phyloP scores from a whole-genome alignment of 345 rosid species.

The Conringia planisiliqua region DNA sequence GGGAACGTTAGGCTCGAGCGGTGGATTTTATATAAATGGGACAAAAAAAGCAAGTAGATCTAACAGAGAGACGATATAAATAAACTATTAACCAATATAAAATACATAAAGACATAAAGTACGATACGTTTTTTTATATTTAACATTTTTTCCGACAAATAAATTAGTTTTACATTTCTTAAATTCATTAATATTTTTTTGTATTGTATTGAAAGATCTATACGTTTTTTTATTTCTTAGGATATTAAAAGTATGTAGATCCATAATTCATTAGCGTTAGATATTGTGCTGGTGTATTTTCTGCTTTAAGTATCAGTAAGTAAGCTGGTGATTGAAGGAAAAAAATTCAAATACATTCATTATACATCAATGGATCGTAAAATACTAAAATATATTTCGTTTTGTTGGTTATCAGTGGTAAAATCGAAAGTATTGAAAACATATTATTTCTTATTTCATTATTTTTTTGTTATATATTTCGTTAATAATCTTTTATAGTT shows the following conservation, averaged over 20 bases:
- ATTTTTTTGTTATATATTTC: no score
- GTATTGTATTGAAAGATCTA: background rate
- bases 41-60: constrained; percentile 44
- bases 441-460: no score
- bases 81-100: background rate
- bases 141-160: background rate
- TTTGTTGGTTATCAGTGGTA: no score
- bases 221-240: background rate
- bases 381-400: no score
- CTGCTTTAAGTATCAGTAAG: no score
- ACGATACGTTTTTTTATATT: constrained; percentile 4
- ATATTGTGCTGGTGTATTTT: background rate
- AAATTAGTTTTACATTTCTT: background rate
- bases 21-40: constrained; percentile 36
- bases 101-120: background rate
- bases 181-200: background rate
- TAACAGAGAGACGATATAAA: constrained; percentile 26
- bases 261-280: background rate
- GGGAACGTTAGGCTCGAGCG: constrained; percentile 28
- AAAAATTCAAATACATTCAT: no score
- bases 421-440: no score
- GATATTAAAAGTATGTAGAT: background rate
- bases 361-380: no score
- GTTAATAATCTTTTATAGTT: no score
- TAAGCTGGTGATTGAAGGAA: no score